Evolutionary conservation across 352 stramenopile genomes (phyloP), one percentile per base, ranked within the genome.

Genomic region (Phytophthora brassicae): DNA sequence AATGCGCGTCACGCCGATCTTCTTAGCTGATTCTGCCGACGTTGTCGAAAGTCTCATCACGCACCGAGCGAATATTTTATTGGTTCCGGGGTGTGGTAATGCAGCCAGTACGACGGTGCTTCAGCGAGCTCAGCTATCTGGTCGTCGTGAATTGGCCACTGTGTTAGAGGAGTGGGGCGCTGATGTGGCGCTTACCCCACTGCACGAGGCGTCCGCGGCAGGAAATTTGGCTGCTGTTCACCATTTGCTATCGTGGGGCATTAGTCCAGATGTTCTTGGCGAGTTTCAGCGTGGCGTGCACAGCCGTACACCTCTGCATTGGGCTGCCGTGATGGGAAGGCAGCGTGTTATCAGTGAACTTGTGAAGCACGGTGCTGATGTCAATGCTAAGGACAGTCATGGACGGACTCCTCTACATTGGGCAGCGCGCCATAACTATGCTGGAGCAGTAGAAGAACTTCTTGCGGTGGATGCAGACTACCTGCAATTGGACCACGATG

Each of bases 121-220:
- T 17, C 82, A 94, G 52, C 75, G 80, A 7, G 84, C 81, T 11
- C 69, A 84, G 55, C 67, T 94, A 4, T 68, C 88, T 31, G 79
- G 79, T 14, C 78, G 80, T 28, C 67, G 66, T 17, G 79, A 90
- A 29, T 43, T 94, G 6, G 81, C 75, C 3, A 74, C 56, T 3
- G 70, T 86, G 11, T 59, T 94, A 6, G 79, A 89, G 38, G 77
- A 89, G 11, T 94, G 83, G 81, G 85, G 85, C 6, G 79, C 74
- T 6, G 85, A 94, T 49, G 81, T 94, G 4, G 85, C 83, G 8
- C 71, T 94, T 28, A 94, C 85, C 8, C 85, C 85, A 17, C 64
- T 94, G 19, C 85, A 94, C 22, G 81, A 88, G 29, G 77, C 81
- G 16, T 75, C 79, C 0, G 85, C 81, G 20, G 71, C 70, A 4